Conservation (phyloP, 768 basidiomycete genomes). For the Jaapia argillacea region DNA sequence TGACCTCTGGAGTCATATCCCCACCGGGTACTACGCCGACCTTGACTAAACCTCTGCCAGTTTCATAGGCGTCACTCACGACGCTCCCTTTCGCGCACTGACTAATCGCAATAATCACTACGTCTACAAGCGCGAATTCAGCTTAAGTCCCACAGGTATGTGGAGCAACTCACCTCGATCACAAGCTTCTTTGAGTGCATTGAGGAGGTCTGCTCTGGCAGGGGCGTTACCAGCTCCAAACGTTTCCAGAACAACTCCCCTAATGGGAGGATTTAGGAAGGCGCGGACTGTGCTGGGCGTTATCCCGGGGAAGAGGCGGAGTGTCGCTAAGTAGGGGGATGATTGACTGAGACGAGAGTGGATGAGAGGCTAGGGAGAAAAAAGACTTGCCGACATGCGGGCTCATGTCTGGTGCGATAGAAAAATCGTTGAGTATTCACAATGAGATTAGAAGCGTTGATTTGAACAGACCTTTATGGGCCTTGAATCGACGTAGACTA, state of each 20-base stretch:
- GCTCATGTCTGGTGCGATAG: slow-evolving; percentile 52
- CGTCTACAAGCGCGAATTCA: too few species aligned
- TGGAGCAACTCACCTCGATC: slow-evolving; percentile 69
- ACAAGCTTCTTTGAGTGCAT: slow-evolving; percentile 73
- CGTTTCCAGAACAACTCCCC: slow-evolving; percentile 81
- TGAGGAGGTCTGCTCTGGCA: slow-evolving; percentile 63
- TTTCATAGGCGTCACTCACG: slow-evolving; percentile 82
- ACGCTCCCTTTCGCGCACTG: slow-evolving; percentile 82
- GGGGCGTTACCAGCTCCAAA: slow-evolving; percentile 94
- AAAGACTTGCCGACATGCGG: slow-evolving; percentile 70
- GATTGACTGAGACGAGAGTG: neutral
- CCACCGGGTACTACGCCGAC: slow-evolving; percentile 77
- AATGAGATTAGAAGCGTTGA: neutral
- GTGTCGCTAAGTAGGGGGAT: slow-evolving; percentile 39
- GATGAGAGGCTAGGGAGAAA: too few species aligned
- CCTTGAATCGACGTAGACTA: slow-evolving; percentile 64
- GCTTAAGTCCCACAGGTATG: too few species aligned
- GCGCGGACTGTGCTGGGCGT: slow-evolving; percentile 62
- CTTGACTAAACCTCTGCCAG: slow-evolving; percentile 57
- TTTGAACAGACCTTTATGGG: slow-evolving; percentile 53
- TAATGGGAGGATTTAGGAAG: slow-evolving; percentile 65
- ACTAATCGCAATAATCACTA: slow-evolving; percentile 85
- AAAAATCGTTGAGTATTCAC: slow-evolving; percentile 6
- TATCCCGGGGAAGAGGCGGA: slow-evolving; percentile 86
- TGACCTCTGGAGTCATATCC: slow-evolving; percentile 95